Percentiles rank a stretch among this genome's conserved stretches.
Conservation (phyloP, 2,329 filamentous ascomycete genomes). For the Sclerotinia nivalis region DNA sequence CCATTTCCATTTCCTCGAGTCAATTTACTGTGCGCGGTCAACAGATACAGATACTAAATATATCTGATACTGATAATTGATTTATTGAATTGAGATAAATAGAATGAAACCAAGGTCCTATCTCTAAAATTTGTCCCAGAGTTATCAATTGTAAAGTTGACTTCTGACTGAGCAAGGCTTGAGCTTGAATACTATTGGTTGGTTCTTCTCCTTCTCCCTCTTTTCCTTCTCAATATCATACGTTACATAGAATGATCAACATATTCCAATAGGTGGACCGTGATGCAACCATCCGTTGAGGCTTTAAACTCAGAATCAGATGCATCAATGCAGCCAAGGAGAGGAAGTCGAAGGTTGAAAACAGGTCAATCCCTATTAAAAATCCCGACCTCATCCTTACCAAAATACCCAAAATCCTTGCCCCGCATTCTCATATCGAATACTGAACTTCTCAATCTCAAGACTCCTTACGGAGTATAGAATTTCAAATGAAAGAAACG, state of each 20-base stretch:
- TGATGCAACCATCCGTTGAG: constrained; percentile 32
- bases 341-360: background rate
- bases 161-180: no score
- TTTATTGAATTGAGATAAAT: background rate
- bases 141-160: background rate
- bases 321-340: background rate
- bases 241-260: constrained; percentile 33
- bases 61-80: background rate
- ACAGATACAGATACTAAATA: background rate
- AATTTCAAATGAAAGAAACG: background rate
- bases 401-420: background rate
- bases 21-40: background rate
- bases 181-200: no score
- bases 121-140: background rate
- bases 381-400: no score
- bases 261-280: constrained; percentile 17
- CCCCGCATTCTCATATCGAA: background rate
- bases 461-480: no score
- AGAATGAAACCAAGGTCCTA: background rate
- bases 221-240: constrained; percentile 27
- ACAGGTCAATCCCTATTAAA: no score
- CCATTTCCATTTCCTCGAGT: background rate
- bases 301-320: background rate
- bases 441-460: no score
- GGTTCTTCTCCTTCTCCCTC: background rate